Evolutionary conservation across 805 yeast species (phyloP), one percentile per base, ranked within the genome.

Genomic region (Tanozyma kutaoensis): DNA sequence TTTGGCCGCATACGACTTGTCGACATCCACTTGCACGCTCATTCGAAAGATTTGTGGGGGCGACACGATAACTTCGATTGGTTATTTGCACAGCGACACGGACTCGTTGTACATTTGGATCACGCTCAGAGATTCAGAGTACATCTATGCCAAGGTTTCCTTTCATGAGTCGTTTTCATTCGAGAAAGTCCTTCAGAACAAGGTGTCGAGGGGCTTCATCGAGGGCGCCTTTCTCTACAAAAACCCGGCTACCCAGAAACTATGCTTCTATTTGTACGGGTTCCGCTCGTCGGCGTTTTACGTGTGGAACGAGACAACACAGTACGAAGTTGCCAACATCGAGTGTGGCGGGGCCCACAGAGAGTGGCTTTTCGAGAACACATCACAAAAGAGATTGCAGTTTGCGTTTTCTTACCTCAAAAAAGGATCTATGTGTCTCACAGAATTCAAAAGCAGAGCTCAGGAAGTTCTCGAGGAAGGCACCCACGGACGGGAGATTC

Each of bases 291-390:
- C 76, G 26, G 55, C 65, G 26, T 85, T 88, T 43, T 78, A 76
- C 40, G 49, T 82, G 14, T 84, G 84, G 75, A 82, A 86, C 46
- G 94, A 82, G 42, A 70, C 85, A 2, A 58, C 64, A 23, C 85
- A 80, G 37, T 59, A 63, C 28, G 95, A 85, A 45, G 46, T 82
- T 2, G 57, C 69, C 25, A 67, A 73, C 31, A 82, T 74, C 34
- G 50, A 63, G 10, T 91, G 97, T 49, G 97, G 97, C 15, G 97
- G 97, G 3, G 70, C 91, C 3, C 95, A 86, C 46, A 63, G 97
- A 33, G 68, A 71, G 32, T 91, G 96, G 95, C 19, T 52, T 79
- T 15, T 42, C 51, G 28, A 27, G 22, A 11, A 10, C 12, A 8
- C 20, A 8, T 17, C 9, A 10, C 20, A 8, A 17, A 17, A 17